phyloP scores from a whole-genome alignment of 345 rosid species.

The Iberis pinnata region DNA sequence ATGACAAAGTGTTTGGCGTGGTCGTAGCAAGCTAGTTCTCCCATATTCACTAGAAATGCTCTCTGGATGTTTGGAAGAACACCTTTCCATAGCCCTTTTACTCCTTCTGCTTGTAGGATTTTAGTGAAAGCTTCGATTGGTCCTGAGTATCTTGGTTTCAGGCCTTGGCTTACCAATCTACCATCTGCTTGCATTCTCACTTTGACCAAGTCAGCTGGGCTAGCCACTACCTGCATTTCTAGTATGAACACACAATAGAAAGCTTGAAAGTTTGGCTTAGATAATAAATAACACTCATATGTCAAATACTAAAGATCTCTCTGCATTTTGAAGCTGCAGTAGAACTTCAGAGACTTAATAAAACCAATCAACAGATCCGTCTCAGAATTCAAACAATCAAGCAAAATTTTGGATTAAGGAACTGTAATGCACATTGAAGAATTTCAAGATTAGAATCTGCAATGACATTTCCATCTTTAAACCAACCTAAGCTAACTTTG shows the following conservation, averaged over 20 bases:
- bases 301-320: background rate
- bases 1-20: constrained; percentile 73
- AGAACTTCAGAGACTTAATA: background rate
- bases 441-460: background rate
- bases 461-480: background rate
- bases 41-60: constrained; percentile 88
- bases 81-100: constrained; percentile 73
- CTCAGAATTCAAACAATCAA: too few species aligned
- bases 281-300: too few species aligned
- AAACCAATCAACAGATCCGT: too few species aligned
- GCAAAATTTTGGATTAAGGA: background rate
- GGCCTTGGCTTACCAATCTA: constrained; percentile 44
- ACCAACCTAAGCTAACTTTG: background rate
- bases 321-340: background rate
- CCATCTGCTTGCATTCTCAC: constrained; percentile 95
- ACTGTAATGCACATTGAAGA: background rate
- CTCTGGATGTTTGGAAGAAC: constrained; percentile 78
- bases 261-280: background rate
- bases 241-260: constrained; percentile 19
- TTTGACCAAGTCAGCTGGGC: constrained; percentile 86
- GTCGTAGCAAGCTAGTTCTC: constrained; percentile 85
- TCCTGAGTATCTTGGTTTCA: constrained; percentile 59
- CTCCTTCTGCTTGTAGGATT: constrained; percentile 50
- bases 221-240: constrained; percentile 74
- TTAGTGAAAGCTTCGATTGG: constrained; percentile 53